Base-by-base conservation (phyloP, 441 rosid species). In the Dalechampia spathulata region DNA sequence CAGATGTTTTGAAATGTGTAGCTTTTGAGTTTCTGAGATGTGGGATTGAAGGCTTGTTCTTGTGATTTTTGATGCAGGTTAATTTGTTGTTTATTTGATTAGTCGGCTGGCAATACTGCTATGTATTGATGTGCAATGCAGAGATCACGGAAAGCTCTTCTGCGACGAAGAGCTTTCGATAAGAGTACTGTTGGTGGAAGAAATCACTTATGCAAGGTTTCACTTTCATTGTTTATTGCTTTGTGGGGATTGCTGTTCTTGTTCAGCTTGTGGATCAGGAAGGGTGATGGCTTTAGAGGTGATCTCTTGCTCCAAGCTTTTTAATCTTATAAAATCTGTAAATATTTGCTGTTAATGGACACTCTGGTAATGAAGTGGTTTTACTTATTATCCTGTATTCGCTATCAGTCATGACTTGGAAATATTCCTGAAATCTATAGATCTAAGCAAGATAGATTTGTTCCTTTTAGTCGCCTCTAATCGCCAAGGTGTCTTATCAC, bases 71-170 rank as follows among this genome's bases (percentile, higher is more conserved):
- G 25, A 3, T 48, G 62, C 7, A 61, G 62, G 67, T 19, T 27
- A 36, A 20, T 28, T 19, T 8, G 0, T 39, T 37, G 20, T 60
- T 13, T 3, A 4, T 27, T 12, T 12, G 0, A 4, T 48, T 28
- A 23, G 27, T 21, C 3, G 5, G 23, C 17, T 48, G 26, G 2
- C 7, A 7, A 17, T 17, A 30, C 11, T 27, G 59, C 5, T 15
- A n/a, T n/a, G 69, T 69, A 64, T 69, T 64, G 81, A 87, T 91
- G 95, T 83, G 78, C 77, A 55, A 91, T 91, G 98, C 95, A 81
- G 84, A 88, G 89, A 73, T 86, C 95, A 62, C 80, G 87, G 65
- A 79, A 66, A 80, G 87, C 89, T 86, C 83, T 86, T 88, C 91
- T 78, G 45, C 65, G 56, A 32, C 78, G 87, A 72, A 82, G 96